Base-by-base conservation (phyloP, 2,329 filamentous ascomycete species). In the Ophiosphaerella herpotricha region DNA sequence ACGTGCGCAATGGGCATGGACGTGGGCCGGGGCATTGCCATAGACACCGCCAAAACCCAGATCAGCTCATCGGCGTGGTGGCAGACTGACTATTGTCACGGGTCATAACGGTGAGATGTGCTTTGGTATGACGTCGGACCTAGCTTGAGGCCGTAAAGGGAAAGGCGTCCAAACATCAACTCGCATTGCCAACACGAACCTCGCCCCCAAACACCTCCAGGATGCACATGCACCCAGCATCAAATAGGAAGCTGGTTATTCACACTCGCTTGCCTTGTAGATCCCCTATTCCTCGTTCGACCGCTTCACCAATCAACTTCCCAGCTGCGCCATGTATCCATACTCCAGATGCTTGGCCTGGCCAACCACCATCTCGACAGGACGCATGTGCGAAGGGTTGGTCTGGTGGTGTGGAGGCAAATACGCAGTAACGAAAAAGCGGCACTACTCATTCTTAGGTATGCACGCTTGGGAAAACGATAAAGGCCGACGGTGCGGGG, bases 231-330 rank as follows among this genome's bases (percentile, higher is more conserved):
- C 18, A 18, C 18, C 18, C 18, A 18, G 18, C 18, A 18, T 18
- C 18, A 31, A 38, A 12, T 29, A 32, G 43, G 43, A 45, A 45
- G 43, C 34, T 45, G 35, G 18, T 5, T 14, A 7, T 45, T 45
- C 43, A 45, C 34, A 23, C 24, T 45, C 43, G 43, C 43, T 45
- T 32, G 21, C 4, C 8, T 3, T 39, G 43, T 45, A 39, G 24
- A 45, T 38, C 43, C 12, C 43, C 43, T 7, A 18, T 29, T 13
- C 8, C 35, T 29, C 23, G 14, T 2, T 32, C 5, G 1, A 23
- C 14, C 8, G 14, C 14, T 26, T 33, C 29, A 38, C 43, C 43
- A 45, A 45, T 45, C 14, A 39, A 6, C 7, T 3, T 7, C 7
- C 34, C n/a, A 21, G 39, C 24, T n/a, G 5, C n/a, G 26, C 14